Evolutionary conservation across 2,329 filamentous ascomycete species (phyloP), one percentile per base, ranked within the genome.

Genomic region (Pseudogymnoascus sp.): DNA sequence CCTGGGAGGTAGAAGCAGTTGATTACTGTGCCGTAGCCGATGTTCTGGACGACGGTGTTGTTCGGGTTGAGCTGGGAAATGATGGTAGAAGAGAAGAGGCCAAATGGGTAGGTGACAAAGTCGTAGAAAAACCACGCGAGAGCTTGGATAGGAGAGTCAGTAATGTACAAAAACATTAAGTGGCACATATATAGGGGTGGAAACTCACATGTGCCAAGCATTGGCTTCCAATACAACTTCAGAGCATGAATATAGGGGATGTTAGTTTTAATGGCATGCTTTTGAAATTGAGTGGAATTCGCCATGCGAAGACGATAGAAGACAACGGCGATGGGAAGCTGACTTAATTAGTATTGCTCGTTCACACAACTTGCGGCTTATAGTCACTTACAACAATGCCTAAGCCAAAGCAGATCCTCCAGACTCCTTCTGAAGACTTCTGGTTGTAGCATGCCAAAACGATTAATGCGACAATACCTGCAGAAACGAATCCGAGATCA

Each of bases 61-160:
- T 72, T 69, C 0, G 75, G 66, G 29, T 77, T 77, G 39, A 76
- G 70, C 24, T 75, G 71, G 3, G 71, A 69, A 50, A 81, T 75
- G 62, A 83, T 82, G 21, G 80, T 81, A 0, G 78, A 78, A 61
- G 76, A 78, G 68, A 83, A 83, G 39, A 83, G 76, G 7, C 79
- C 80, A 63, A 83, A 82, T 0, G 81, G 81, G 60, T 80, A 78
- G 0, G 77, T 77, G 54, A 83, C 77, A 68, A 78, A 84, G 67
- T 84, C 79, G 68, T 84, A 77, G 26, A 76, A 68, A 68, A 82
- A 82, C 80, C 80, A 83, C 1, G 78, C 74, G 3, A 76, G 74
- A 11, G 80, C 80, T 61, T 37, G 5, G 35, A 21, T 21, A 21
- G 10, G 13, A 37, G 10, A 37, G 11, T 37, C 6, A 37, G 13